Percentiles rank a stretch among this genome's conserved stretches.
phyloP scores from a whole-genome alignment of 768 basidiomycete genomes.

The Candolleomyces aberdarensis region DNA sequence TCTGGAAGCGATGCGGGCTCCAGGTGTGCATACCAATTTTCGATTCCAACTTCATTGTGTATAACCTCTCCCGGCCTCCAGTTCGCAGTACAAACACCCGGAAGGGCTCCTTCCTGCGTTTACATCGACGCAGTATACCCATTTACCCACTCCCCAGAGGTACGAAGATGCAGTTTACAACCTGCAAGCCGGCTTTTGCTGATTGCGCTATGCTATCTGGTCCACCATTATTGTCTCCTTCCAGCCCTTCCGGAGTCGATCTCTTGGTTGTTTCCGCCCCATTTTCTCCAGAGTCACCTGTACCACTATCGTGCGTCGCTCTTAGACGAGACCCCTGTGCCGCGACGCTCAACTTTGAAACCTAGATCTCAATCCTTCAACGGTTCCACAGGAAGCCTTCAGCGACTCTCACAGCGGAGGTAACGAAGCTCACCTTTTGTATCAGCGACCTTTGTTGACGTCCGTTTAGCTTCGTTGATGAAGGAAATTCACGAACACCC shows the following conservation, averaged over 20 bases:
- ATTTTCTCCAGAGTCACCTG: constrained; percentile 14
- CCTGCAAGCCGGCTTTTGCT: background rate
- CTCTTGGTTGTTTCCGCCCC: constrained; percentile 7
- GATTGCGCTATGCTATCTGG: no score
- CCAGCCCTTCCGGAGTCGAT: constrained; percentile 15
- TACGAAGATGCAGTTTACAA: constrained; percentile 4
- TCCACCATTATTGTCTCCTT: constrained; percentile 9
- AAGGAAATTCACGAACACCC: constrained; percentile 16
- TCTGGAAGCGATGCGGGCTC: background rate
- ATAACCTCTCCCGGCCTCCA: constrained; percentile 9
- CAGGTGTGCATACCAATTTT: background rate
- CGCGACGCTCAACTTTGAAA: background rate
- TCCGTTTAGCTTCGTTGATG: constrained; percentile 10
- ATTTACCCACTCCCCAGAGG: constrained; percentile 38
- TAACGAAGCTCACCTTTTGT: constrained; percentile 5
- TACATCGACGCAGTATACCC: constrained; percentile 23
- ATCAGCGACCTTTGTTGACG: constrained; percentile 7
- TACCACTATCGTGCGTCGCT: background rate
- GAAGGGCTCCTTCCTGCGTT: constrained; percentile 18
- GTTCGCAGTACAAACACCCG: constrained; percentile 8
- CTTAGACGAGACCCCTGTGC: background rate
- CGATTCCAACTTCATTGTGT: background rate
- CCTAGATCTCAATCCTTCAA: constrained; percentile 16
- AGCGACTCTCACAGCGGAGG: constrained; percentile 16
- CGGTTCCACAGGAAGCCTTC: constrained; percentile 9